Evolutionary conservation across 768 basidiomycete genomes (phyloP), one percentile per base, ranked within the genome.

Genomic region (Russula vinacea): DNA sequence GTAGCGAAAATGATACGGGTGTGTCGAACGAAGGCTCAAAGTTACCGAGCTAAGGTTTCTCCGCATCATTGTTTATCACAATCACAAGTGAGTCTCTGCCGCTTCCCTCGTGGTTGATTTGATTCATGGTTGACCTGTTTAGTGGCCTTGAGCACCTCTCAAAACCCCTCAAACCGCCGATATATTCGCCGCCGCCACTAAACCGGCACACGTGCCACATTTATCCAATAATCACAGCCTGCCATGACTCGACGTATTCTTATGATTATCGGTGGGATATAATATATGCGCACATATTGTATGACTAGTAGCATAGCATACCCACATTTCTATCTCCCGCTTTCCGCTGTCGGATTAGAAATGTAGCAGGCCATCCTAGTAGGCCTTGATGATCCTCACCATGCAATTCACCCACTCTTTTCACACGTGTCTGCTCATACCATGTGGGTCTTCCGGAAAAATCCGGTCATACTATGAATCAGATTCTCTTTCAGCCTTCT

Each of bases 181-280:
- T 53, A 29, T 11, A 16, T 10, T 8, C 44, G 19, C 44, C 22
- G 19, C 17, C 42, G 44, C 44, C 42, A 44, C 42, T 2, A 44
- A 14, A 22, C 29, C 26, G n/a, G 39, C 39, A 6, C 51, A 45
- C 45, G 17, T 26, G 22, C 37, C 35, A 35, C 19, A 16, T 16
- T 17, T 40, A 45, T 45, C 40, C 8, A 55, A 65, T 56, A 49
- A 22, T 10, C 10, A 8, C 37, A 19, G 19, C 32, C 17, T 7
- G 16, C 40, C 14, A 52, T 14, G 22, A 61, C 2, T 44, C 47
- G 59, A 37, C 50, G 54, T 57, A 56, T 61, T 47, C 26, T 56
- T 65, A 65, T 65, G 49, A 37, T 19, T 56, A 56, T 57, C 59
- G 50, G 49, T 42, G 22, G 35, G 59, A 65, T 56, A 45, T 50